Percentiles rank a stretch among this genome's conserved stretches.
Evolutionary conservation across 2,329 filamentous ascomycete species (phyloP).

Genomic region (Fonsecaea multimorphosa): DNA sequence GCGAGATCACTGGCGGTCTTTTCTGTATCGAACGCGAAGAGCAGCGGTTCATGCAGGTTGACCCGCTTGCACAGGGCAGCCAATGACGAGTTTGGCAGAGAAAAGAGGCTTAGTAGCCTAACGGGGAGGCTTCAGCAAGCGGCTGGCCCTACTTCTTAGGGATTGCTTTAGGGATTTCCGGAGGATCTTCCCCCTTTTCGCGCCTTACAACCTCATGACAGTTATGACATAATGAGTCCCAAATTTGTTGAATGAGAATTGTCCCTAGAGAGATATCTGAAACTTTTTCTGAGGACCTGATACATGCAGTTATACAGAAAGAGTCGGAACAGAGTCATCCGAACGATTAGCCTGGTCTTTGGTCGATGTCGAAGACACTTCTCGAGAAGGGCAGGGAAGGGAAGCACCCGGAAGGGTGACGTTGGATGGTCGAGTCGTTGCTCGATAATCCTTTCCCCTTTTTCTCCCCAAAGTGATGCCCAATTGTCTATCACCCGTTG

Average conservation of each 20-base stretch:
- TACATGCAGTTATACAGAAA: background rate
- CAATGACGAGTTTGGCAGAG: slow-evolving; percentile 21
- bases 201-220: background rate
- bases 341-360: background rate
- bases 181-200: slow-evolving; percentile 1
- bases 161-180: background rate
- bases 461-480: slow-evolving; percentile 19
- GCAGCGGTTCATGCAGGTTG: slow-evolving; percentile 29
- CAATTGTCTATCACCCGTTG: slow-evolving; percentile 14
- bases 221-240: slow-evolving; percentile 16
- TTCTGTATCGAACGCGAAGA: slow-evolving; percentile 17
- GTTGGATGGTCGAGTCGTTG: background rate
- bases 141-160: slow-evolving; percentile 4
- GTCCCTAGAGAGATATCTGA: background rate
- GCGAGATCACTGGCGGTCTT: slow-evolving; percentile 31
- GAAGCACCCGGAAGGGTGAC: background rate
- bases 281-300: background rate
- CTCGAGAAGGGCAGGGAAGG: background rate
- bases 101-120: slow-evolving; percentile 4
- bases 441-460: slow-evolving; percentile 17
- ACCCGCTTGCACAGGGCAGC: slow-evolving; percentile 29
- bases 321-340: slow-evolving; percentile 7
- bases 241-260: background rate
- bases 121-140: slow-evolving; percentile 8
- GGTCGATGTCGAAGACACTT: background rate